Evolutionary conservation across 148 eudicot genomes (phyloP), one percentile per base, ranked within the genome.

Genomic region (Rhododendron ovatum): DNA sequence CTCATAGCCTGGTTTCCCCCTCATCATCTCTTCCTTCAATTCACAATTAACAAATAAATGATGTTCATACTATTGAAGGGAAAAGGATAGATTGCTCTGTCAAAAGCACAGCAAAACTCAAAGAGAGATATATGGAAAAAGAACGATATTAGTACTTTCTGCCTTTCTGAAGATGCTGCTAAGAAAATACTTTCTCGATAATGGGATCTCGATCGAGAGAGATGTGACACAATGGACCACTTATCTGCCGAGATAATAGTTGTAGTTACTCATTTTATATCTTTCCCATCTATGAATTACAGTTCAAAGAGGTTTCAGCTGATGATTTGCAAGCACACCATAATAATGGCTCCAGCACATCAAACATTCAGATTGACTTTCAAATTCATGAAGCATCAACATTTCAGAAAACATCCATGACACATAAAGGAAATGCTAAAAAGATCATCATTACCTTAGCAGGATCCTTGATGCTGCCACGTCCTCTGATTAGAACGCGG

Each of bases 401-500:
- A 59, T 35, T 43, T 30, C 51, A 47, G 26, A 83, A 71, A 45
- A 30, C 57, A 65, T 39, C 75, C n/a, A 67, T 11, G 28, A 47
- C 33, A 47, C 41, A 61, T 30, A 59, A 18, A n/a, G 10, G 13
- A 83, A n/a, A 61, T 3, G 50, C 33, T 30, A 4, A 9, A 17
- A 47, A 14, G 39, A 28, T 74, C 0, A 84, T 74, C 85, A 30
- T 85, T 89, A 98, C 99, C 96, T 94, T 94, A 63, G 84, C 85
- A 84, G 99, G 98, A 91, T 98, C 99, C 88, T 98, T 98, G 86
- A 98, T 98, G 93, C 98, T 94, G 78, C 99, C 99, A 86, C 98
- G 95, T 45, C 99, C 99, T 91, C 99, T 91, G 85, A 98, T 98
- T 61, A 95, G 94, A 87, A 98, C 96, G 83, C 99, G 99, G 80